Base-by-base conservation (phyloP, 2,329 filamentous ascomycete species). In the Beauveria australis region DNA sequence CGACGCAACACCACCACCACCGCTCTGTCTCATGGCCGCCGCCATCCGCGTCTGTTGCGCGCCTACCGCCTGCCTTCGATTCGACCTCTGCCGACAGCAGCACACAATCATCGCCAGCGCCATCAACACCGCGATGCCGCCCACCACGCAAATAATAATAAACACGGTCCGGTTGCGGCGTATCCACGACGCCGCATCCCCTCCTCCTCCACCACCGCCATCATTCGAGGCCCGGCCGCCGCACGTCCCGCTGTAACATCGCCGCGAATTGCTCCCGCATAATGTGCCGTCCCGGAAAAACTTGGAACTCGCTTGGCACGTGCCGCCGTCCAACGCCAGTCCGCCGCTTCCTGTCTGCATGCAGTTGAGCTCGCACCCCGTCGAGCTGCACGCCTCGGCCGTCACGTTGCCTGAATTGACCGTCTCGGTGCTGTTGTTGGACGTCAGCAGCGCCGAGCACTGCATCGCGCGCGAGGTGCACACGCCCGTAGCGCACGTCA, bases 221-320 rank as follows among this genome's bases (percentile, higher is more conserved):
- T n/a, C 37, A 5, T 53, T 40, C 16, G 49, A 5, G 8, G 9
- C 16, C 28, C 19, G n/a, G 12, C 57, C 49, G 3, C 41, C 19
- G 52, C 61, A 60, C 14, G 26, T 49, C 5, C 91, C 91, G 66
- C 91, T 91, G 47, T 71, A 71, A 72, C 91, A 96, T 53, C 76
- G 79, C 33, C 37, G 30, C 8, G 91, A 90, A 56, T 89, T 88
- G 22, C 87, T 86, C 53, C 84, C 80, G 70, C 91, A 96, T 1
- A 82, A 76, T 2, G 91, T 95, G 24, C 91, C 91, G 70, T 96
- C 91, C 24, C 96, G 77, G 74, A 93, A 95, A 73, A 93, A 92
- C 69, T 94, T 89, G 69, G 59, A 33, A 22, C 57, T 63, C 3
- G 56, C 51, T 43, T 62, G 62, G 47, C 63, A 64, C 12, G 46